phyloP scores from a whole-genome alignment of 2,329 filamentous ascomycete genomes.

The Talaromyces amestolkiae region DNA sequence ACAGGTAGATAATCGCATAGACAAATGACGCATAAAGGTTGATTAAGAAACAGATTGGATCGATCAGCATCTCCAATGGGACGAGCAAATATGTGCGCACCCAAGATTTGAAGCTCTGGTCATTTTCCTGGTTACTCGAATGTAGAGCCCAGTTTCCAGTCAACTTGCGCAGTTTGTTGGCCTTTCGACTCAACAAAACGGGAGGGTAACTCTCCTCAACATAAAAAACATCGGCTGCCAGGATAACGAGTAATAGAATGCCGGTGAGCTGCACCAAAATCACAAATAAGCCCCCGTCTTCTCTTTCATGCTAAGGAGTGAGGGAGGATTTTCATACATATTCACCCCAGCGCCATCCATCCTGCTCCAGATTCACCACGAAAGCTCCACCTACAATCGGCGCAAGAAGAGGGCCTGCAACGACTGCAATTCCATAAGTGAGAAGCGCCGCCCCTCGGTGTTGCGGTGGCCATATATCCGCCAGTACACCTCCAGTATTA shows the following conservation, averaged over 20 bases:
- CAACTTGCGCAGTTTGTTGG: constrained; percentile 56
- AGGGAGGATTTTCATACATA: neutral
- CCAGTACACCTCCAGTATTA: neutral
- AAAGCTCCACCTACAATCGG: constrained; percentile 7
- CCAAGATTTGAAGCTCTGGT: constrained; percentile 29
- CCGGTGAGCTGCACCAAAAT: neutral
- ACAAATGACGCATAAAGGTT: constrained; percentile 45
- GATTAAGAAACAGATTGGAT: constrained; percentile 29
- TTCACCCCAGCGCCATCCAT: constrained; percentile 8
- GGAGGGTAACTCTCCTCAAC: constrained; percentile 36
- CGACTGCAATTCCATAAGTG: constrained; percentile 1
- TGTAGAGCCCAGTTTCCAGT: constrained; percentile 50
- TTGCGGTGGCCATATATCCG: constrained; percentile 12
- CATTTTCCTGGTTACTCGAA: constrained; percentile 38
- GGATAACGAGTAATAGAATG: neutral
- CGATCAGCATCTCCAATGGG: constrained; percentile 35
- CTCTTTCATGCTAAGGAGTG: no score
- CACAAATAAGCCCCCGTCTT: neutral
- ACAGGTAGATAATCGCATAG: constrained; percentile 45
- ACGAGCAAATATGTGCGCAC: neutral
- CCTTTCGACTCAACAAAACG: constrained; percentile 57
- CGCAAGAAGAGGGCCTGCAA: neutral
- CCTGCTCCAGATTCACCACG: neutral
- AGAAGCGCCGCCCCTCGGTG: constrained; percentile 6
- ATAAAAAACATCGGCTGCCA: neutral